Conservation (phyloP, 2,329 filamentous ascomycete genomes). For the Arthrocladium fulminans region DNA sequence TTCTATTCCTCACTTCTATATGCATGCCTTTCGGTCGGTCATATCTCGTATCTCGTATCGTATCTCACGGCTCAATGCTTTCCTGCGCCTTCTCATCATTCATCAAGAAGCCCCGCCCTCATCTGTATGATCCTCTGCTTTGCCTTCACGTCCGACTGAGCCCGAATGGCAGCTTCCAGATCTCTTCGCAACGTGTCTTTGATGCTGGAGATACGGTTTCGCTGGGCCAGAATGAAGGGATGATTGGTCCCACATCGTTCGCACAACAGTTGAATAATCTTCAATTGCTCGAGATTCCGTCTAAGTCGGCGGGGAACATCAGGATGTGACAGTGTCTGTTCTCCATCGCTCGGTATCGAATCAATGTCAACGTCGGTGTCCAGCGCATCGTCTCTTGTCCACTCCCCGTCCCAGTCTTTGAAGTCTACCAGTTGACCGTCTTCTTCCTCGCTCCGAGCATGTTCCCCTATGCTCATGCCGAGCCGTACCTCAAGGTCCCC, state of each 20-base stretch:
- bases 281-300: constrained; percentile 50
- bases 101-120: constrained; percentile 11
- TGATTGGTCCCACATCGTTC: constrained; percentile 47
- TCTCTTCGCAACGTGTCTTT: constrained; percentile 57
- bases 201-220: constrained; percentile 48
- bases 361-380: constrained; percentile 24
- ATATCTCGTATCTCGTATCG: no score
- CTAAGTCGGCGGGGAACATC: constrained; percentile 24
- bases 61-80: no score
- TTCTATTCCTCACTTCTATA: no score
- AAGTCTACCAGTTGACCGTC: constrained; percentile 27
- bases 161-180: constrained; percentile 53
- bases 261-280: constrained; percentile 45
- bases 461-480: constrained; percentile 48
- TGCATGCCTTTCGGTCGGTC: no score
- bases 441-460: constrained; percentile 26
- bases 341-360: constrained; percentile 21
- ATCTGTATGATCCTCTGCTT: constrained; percentile 19
- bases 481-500: constrained; percentile 58
- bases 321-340: constrained; percentile 7
- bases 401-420: constrained; percentile 28
- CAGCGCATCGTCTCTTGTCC: constrained; percentile 26
- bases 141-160: constrained; percentile 35
- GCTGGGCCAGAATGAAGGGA: constrained; percentile 54
- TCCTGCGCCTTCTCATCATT: no score